Evolutionary conservation across 257 asterid species (phyloP).

Genomic region (Perilla frutescens): DNA sequence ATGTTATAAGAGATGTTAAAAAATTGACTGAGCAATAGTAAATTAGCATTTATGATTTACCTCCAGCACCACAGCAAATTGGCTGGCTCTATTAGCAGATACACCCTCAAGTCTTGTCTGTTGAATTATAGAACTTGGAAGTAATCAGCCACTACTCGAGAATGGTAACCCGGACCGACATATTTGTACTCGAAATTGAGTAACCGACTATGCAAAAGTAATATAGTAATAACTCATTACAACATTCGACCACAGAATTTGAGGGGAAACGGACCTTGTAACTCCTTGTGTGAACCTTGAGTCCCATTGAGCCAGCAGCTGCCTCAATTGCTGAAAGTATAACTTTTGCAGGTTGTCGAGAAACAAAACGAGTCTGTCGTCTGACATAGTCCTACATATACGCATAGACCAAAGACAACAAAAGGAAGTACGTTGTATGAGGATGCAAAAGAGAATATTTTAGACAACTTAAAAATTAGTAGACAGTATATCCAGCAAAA

Average conservation of each 20-base stretch:
- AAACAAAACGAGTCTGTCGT: conserved; percentile 96
- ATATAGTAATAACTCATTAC: conserved; percentile 7
- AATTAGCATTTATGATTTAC: conserved; percentile 44
- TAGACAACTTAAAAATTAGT: background rate
- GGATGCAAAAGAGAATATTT: conserved; percentile 8
- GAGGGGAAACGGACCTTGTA: conserved; percentile 67
- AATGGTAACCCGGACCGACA: conserved; percentile 21
- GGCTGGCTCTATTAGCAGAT: conserved; percentile 66
- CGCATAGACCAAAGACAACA: conserved; percentile 22
- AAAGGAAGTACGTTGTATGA: background rate
- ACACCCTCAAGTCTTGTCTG: conserved; percentile 95
- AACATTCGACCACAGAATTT: conserved; percentile 7
- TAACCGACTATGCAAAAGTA: background rate
- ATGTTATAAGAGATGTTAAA: background rate
- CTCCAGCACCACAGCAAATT: conserved; percentile 93
- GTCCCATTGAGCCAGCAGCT: conserved; percentile 82
- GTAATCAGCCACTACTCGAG: conserved; percentile 25
- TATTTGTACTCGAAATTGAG: background rate
- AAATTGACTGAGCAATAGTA: background rate
- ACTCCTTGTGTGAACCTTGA: conserved; percentile 75
- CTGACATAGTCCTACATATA: conserved; percentile 71
- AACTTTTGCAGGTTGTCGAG: conserved; percentile 80
- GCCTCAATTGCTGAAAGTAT: conserved; percentile 73
- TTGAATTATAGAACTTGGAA: conserved; percentile 30
- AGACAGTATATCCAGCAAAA: background rate